These are phyloP conservation scores for Pyricularia sp. DNA, from an alignment of 2,329 filamentous ascomycete species.

Conservation along the genomic window DNA sequence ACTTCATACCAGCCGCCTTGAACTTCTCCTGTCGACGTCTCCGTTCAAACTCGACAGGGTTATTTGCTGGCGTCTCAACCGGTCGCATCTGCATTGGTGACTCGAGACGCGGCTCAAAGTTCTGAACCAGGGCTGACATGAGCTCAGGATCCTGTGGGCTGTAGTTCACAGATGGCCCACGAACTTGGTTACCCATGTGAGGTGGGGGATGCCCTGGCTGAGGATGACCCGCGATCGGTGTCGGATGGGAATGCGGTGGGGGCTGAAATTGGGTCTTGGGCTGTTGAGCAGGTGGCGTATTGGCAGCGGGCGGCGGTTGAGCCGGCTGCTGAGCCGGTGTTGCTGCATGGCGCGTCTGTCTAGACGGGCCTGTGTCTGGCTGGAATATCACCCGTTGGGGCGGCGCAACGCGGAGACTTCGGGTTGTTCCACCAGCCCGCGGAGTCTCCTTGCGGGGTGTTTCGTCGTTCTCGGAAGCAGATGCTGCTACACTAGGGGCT, in stretches of 20 bases:
- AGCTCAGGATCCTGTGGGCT: constrained; percentile 43
- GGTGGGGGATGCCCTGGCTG: constrained; percentile 12
- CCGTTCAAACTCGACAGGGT: constrained; percentile 53
- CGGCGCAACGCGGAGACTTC: constrained; percentile 67
- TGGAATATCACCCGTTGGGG: constrained; percentile 76
- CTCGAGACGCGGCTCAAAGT: constrained; percentile 53
- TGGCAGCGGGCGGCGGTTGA: constrained; percentile 17
- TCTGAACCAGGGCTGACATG: constrained; percentile 47
- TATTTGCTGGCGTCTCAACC: constrained; percentile 62
- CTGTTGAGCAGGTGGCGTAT: constrained; percentile 12
- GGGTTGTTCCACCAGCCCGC: constrained; percentile 42
- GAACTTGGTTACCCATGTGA: constrained; percentile 16
- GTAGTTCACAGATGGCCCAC: constrained; percentile 32
- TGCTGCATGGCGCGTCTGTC: constrained; percentile 48
- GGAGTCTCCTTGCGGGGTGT: constrained; percentile 45
- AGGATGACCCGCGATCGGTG: constrained; percentile 6
- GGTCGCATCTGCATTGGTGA: constrained; percentile 56
- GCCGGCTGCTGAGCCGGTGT: constrained; percentile 21
- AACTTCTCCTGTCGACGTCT: constrained; percentile 33
- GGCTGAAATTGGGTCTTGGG: constrained; percentile 11
- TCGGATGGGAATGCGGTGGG: constrained; percentile 15
- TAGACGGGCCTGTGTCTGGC: constrained; percentile 55
- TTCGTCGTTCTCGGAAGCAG: constrained; percentile 38
- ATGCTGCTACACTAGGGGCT: background rate
- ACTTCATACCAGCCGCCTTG: constrained; percentile 26